Base-by-base conservation (phyloP, 805 yeast genomes). In the Hanseniaspora occidentalis region DNA sequence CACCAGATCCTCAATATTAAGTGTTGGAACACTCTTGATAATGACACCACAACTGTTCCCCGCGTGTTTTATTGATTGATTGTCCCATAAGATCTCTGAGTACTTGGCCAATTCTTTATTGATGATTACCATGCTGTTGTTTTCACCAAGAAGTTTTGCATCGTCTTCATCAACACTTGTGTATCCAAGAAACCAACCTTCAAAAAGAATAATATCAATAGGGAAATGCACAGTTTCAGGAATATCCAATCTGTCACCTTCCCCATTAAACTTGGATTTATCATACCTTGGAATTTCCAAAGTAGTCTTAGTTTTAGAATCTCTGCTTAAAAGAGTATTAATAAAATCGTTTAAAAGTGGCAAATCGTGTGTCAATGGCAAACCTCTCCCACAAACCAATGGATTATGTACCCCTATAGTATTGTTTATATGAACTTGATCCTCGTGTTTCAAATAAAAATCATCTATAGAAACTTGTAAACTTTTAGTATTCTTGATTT, bases 111-210 rank as follows among this genome's bases (percentile, higher is more conserved):
- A 62, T 31, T 64, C 61, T 0, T 62, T 51, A 57, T 92, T 81
- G 35, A 89, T 62, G 31, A 55, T 45, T 6, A 61, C 49, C 51
- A 47, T 65, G n/a, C n/a, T n/a, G n/a, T n/a, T n/a, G 60, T 43
- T 54, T 37, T 19, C 49, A 41, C 36, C 62, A 41, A 41, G 33
- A 6, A 50, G 36, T 6, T 54, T 57, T 1, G 46, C 46, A 3
- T 54, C 54, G 21, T 57, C 49, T 1, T 58, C n/a, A n/a, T n/a
- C n/a, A n/a, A n/a, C n/a, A n/a, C n/a, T n/a, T n/a, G n/a, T n/a
- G n/a, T n/a, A n/a, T 1, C 97, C 97, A 19, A 76, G 70, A 62
- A 88, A 85, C 98, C 98, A 89, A 4, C 97, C 98, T 60, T 89
- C 98, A 31, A 92, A 66, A 2, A 89, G 57, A 2, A 89, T 69